Conservation (phyloP, 2,329 filamentous ascomycete species). For the Bisporella sp. region DNA sequence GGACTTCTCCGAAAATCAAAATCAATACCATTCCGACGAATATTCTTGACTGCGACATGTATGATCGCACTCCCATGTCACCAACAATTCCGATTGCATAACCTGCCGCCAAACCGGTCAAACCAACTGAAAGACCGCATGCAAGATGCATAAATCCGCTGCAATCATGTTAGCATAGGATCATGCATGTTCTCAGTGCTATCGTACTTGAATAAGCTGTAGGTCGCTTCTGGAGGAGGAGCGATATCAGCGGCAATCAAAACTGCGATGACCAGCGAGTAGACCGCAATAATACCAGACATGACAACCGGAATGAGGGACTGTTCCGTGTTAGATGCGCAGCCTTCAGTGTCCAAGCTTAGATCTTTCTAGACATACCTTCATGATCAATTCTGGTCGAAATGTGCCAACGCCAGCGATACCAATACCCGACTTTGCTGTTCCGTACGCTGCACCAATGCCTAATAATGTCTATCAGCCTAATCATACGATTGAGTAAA, state of each 20-base stretch:
- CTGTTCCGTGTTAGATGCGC: conserved; percentile 32
- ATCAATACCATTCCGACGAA: conserved; percentile 99
- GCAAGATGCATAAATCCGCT: conserved; percentile 92
- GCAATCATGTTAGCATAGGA: conserved; percentile 9
- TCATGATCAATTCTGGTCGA: conserved; percentile 84
- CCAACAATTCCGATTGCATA: conserved; percentile 96
- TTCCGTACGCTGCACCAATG: conserved; percentile 76
- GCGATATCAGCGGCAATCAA: conserved; percentile 87
- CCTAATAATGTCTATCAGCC: conserved; percentile 19
- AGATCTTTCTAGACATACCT: conserved; percentile 43
- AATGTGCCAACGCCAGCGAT: conserved; percentile 83
- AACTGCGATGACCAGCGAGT: conserved; percentile 93
- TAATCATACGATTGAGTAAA: conserved; percentile 21
- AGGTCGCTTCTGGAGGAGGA: conserved; percentile 59
- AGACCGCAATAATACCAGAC: conserved; percentile 98
- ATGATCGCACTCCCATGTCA: conserved; percentile 86
- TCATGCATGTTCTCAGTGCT: conserved; percentile 12
- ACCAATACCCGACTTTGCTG: conserved; percentile 81
- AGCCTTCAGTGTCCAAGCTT: too few relatives aligned
- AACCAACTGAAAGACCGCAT: conserved; percentile 82
- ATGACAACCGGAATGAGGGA: conserved; percentile 88
- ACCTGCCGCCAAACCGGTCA: conserved; percentile 87
- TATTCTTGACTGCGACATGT: conserved; percentile 92
- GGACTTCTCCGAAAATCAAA: conserved; percentile 94
- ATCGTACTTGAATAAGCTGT: conserved; percentile 75